phyloP scores from a whole-genome alignment of 768 basidiomycete species.

The Glaciozyma martinii region DNA sequence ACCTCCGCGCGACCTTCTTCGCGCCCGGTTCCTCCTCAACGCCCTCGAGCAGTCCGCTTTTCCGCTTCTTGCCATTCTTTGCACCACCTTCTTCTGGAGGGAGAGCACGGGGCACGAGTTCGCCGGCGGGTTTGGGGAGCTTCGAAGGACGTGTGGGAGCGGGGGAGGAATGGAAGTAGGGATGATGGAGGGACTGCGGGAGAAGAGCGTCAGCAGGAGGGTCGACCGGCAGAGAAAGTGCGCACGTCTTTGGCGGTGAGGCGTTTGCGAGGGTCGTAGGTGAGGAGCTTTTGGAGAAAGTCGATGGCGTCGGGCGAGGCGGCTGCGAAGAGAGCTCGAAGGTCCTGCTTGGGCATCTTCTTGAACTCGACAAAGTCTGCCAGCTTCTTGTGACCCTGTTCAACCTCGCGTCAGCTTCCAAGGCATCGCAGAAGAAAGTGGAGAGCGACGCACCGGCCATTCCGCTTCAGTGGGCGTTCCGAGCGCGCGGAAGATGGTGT shows the following conservation, averaged over 20 bases:
- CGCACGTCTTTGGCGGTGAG: slow-evolving; percentile 69
- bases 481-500: slow-evolving; percentile 84
- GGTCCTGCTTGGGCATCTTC: slow-evolving; percentile 69
- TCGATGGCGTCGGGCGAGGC: slow-evolving; percentile 78
- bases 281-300: slow-evolving; percentile 65
- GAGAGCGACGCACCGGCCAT: slow-evolving; percentile 65
- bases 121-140: slow-evolving; percentile 58
- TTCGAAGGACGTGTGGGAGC: slow-evolving; percentile 73
- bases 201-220: neutral
- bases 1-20: slow-evolving; percentile 28
- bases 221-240: neutral
- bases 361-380: slow-evolving; percentile 83
- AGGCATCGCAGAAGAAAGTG: too few species aligned
- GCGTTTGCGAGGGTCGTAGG: slow-evolving; percentile 76
- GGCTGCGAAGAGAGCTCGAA: slow-evolving; percentile 83
- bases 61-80: neutral
- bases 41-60: slow-evolving; percentile 1
- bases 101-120: slow-evolving; percentile 48
- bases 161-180: slow-evolving; percentile 56
- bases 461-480: slow-evolving; percentile 95
- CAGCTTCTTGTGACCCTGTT: slow-evolving; percentile 76
- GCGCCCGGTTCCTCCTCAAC: slow-evolving; percentile 7
- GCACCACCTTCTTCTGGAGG: slow-evolving; percentile 34
- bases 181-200: slow-evolving; percentile 66
- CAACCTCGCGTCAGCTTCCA: neutral